Evolutionary conservation across 768 basidiomycete genomes (phyloP), one percentile per base, ranked within the genome.

Genomic region (Phlebiopsis flavidoalba): DNA sequence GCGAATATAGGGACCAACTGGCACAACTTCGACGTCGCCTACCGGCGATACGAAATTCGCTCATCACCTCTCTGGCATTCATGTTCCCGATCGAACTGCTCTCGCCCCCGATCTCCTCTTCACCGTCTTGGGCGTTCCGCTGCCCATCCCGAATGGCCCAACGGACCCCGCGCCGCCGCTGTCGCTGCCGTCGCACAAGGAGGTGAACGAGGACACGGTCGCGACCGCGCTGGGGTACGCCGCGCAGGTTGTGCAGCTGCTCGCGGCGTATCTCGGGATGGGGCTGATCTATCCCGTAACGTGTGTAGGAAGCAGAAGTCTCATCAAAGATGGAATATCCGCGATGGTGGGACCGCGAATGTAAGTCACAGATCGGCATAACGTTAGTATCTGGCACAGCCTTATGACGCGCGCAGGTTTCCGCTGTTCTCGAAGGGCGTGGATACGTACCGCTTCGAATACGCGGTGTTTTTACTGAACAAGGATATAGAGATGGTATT

Each of bases 401-500:
- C 54, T 12, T 21, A 36, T 51, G 37, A 22, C 54, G 59, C 36
- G 10, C 17, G 24, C 17, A 97, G 95, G 82, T 99, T 98, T 72
- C 97, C 97, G 17, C 76, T 99, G 33, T 99, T 93, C 73, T 88
- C 92, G 1, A 91, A 85, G 75, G 95, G 95, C 5, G 95, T 98
- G 60, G 97, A 98, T 71, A 90, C 89, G 47, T 98, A 98, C 74
- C 83, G 97, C 24, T 99, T 96, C 69, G 96, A 98, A 73, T 99
- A 98, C 76, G 97, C 88, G 3, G 96, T 98, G 4, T 98, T 95
- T 73, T 75, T 99, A 46, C 79, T 98, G 35, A 99, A 99, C 77
- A 99, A 98, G 74, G 82, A 99, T 73, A 95, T 99, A 65, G 96
- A 99, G 76, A 80, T 95, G 83, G 95, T 95, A 19, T n/a, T 37